Evolutionary conservation across 208 protist species (phyloP).

Genomic region (Angomonas deanei): DNA sequence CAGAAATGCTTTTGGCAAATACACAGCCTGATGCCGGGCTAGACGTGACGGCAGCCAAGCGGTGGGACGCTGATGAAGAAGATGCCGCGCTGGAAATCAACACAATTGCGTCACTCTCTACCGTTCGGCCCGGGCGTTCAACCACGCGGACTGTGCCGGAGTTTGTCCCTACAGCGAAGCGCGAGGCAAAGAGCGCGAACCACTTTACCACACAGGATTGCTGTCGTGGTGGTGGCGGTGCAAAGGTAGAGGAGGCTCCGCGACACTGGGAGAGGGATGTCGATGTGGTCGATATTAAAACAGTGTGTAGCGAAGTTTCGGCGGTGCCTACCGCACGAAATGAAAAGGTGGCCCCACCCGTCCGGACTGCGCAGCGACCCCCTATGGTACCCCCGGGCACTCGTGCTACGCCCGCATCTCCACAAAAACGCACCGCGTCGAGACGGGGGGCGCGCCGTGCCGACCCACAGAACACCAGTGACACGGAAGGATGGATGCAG

Average conservation of each 20-base stretch:
- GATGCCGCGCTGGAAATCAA: constrained; percentile 27
- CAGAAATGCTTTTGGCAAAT: too few relatives aligned
- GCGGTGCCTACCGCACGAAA: too few relatives aligned
- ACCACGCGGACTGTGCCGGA: not conserved
- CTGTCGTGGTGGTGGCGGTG: too few relatives aligned
- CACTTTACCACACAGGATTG: too few relatives aligned
- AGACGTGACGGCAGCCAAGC: constrained; percentile 21
- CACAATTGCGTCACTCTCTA: constrained; percentile 39
- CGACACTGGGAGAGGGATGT: too few relatives aligned
- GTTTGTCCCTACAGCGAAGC: too few relatives aligned
- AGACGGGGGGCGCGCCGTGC: constrained; percentile 22
- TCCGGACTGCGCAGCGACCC: not conserved
- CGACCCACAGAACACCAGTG: not conserved
- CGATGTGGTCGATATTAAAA: too few relatives aligned
- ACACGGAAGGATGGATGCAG: constrained; percentile 20
- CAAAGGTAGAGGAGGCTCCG: too few relatives aligned
- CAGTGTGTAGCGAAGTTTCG: too few relatives aligned
- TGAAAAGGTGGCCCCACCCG: too few relatives aligned
- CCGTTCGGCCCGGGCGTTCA: constrained; percentile 5
- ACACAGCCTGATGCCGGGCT: not conserved
- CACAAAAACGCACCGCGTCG: not conserved
- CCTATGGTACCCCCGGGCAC: not conserved
- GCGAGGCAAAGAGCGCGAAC: too few relatives aligned
- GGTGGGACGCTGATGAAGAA: constrained; percentile 16
- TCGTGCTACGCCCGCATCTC: not conserved